Percentiles rank a stretch among this genome's conserved stretches.
Evolutionary conservation across 2,329 filamentous ascomycete species (phyloP).

Genomic region (Phaeophleospora eucalypticola): DNA sequence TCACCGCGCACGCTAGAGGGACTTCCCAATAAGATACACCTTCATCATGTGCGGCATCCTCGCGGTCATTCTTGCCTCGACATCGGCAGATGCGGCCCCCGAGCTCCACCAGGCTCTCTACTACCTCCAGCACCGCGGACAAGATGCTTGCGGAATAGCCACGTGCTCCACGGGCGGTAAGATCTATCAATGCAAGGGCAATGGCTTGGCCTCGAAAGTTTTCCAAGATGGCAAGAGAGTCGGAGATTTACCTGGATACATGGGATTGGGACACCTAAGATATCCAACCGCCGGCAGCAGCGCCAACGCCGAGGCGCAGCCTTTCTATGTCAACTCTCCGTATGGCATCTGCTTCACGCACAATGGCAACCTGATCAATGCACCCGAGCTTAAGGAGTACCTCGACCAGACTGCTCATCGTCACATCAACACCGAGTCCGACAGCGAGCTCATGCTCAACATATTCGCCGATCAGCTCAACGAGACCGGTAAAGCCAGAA

Average conservation of each 20-base stretch:
- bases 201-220: conserved; percentile 80
- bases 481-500: conserved; percentile 74
- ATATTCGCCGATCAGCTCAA: conserved; percentile 79
- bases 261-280: conserved; percentile 80
- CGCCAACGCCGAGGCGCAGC: conserved; percentile 80
- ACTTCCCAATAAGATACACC: conserved; percentile 3
- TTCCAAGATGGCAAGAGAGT: conserved; percentile 76
- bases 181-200: conserved; percentile 85
- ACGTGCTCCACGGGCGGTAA: conserved; percentile 70
- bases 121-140: conserved; percentile 59
- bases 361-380: conserved; percentile 87
- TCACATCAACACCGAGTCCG: conserved; percentile 86
- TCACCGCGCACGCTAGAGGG: not conserved
- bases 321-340: conserved; percentile 84
- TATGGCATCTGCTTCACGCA: conserved; percentile 78
- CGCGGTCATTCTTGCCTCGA: conserved; percentile 45
- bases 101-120: conserved; percentile 38
- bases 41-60: conserved; percentile 50
- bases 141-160: conserved; percentile 85
- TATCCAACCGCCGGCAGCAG: conserved; percentile 88
- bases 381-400: conserved; percentile 63
- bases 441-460: conserved; percentile 84
- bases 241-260: conserved; percentile 72
- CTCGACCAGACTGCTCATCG: conserved; percentile 75
- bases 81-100: conserved; percentile 35